These are phyloP conservation scores for Wakefieldia striispora DNA, from an alignment of 768 basidiomycete genomes.

Conservation along the genomic window DNA sequence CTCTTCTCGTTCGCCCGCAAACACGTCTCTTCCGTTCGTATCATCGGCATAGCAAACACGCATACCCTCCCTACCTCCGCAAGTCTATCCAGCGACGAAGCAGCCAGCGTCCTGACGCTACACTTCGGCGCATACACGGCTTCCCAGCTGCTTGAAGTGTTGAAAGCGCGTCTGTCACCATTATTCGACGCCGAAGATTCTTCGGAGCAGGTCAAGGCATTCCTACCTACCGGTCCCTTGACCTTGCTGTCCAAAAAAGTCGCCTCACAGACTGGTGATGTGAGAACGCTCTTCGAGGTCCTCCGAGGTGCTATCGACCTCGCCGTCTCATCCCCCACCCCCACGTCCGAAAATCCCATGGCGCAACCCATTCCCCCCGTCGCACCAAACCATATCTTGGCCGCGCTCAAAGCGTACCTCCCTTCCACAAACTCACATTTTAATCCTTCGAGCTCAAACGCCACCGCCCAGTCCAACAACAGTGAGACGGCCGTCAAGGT, in stretches of 20 bases:
- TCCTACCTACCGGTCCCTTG: conserved; percentile 64
- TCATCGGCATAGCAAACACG: conserved; percentile 87
- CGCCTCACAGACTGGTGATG: conserved; percentile 80
- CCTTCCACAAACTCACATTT: conserved; percentile 35
- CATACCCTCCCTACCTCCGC: conserved; percentile 72
- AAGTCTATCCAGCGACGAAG: conserved; percentile 34
- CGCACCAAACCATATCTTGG: conserved; percentile 65
- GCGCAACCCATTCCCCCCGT: conserved; percentile 42
- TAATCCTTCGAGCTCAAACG: conserved; percentile 15
- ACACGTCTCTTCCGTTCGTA: conserved; percentile 50
- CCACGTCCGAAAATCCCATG: conserved; percentile 24
- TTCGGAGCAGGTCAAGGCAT: conserved; percentile 39
- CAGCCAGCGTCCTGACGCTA: conserved; percentile 54
- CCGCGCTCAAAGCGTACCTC: conserved; percentile 71
- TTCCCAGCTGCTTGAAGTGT: conserved; percentile 64
- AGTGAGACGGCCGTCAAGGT: conserved; percentile 70
- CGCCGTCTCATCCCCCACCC: conserved; percentile 38
- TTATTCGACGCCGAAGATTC: conserved; percentile 38
- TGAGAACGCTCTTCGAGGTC: conserved; percentile 77
- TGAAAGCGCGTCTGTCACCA: conserved; percentile 59
- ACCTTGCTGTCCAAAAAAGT: conserved; percentile 77
- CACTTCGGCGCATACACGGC: conserved; percentile 83
- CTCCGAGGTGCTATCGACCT: conserved; percentile 77
- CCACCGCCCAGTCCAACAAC: conserved; percentile 29
- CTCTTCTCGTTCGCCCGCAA: conserved; percentile 68